These are phyloP conservation scores for Xylaria polymorpha DNA, from an alignment of 2,329 filamentous ascomycete genomes.

Conservation along the genomic window DNA sequence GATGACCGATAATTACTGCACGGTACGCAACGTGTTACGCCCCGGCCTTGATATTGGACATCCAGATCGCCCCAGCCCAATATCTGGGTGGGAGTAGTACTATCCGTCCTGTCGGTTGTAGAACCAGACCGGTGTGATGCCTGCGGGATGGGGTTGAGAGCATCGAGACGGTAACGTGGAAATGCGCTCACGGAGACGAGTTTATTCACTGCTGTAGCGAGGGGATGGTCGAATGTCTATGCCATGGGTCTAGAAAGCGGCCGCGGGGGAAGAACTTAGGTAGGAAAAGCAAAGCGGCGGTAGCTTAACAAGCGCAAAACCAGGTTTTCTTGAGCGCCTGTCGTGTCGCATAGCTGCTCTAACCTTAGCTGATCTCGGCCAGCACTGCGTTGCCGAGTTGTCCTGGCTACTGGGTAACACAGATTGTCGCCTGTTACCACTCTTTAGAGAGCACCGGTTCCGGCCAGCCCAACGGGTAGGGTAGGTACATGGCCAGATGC, in stretches of 20 bases:
- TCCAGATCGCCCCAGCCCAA: neutral
- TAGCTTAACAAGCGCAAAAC: constrained; percentile 4
- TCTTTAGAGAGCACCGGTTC: constrained; percentile 19
- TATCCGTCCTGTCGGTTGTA: neutral
- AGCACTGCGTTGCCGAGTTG: constrained; percentile 1
- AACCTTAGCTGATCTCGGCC: neutral
- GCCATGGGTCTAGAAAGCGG: constrained; percentile 6
- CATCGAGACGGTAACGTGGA: constrained; percentile 1
- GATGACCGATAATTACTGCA: neutral
- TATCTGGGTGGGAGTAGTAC: neutral
- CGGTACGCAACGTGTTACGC: neutral
- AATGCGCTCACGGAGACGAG: neutral
- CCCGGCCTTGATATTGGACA: neutral
- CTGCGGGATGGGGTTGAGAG: neutral
- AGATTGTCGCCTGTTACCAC: constrained; percentile 18
- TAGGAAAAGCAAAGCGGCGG: constrained; percentile 15
- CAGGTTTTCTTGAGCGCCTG: constrained; percentile 7
- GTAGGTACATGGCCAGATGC: constrained; percentile 14
- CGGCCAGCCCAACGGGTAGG: constrained; percentile 12
- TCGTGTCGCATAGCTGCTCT: constrained; percentile 14
- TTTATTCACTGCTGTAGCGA: neutral
- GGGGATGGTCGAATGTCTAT: neutral
- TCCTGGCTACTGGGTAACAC: constrained; percentile 26
- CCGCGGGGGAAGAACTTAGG: constrained; percentile 5
- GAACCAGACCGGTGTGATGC: constrained; percentile 6